These are phyloP conservation scores for Candida qinlingensis DNA, from an alignment of 805 yeast species.

Conservation along the genomic window DNA sequence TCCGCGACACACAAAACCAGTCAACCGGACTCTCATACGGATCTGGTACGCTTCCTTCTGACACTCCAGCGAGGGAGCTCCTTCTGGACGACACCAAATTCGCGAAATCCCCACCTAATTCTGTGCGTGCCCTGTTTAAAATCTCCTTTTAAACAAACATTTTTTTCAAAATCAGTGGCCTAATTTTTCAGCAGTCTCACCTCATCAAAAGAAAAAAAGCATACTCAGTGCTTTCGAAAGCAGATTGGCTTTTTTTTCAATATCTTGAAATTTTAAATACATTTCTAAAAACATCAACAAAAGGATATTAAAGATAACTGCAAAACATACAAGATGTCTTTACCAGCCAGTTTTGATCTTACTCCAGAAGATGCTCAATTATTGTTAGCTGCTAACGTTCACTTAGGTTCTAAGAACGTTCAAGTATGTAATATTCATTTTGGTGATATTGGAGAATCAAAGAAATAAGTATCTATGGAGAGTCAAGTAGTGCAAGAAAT, in stretches of 20 bases:
- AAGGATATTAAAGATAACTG: constrained; percentile 10
- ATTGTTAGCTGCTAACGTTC: constrained; percentile 98
- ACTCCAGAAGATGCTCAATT: constrained; percentile 99
- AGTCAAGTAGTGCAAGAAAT: no score
- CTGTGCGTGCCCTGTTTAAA: constrained; percentile 5
- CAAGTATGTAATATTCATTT: constrained; percentile 64
- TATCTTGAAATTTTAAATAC: constrained; percentile 6
- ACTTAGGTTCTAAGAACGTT: constrained; percentile 99
- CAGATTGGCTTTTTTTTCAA: constrained; percentile 6
- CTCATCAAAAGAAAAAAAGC: background rate
- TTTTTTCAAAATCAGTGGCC: background rate
- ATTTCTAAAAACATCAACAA: constrained; percentile 4
- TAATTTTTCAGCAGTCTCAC: constrained; percentile 13
- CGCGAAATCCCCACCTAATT: background rate
- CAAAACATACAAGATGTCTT: constrained; percentile 49
- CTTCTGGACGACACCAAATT: background rate
- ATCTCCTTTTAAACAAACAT: background rate
- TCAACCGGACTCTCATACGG: background rate
- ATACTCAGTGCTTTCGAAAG: background rate
- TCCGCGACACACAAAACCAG: background rate
- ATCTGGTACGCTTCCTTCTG: background rate
- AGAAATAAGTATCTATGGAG: no score
- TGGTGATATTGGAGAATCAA: background rate
- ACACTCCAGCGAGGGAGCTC: background rate
- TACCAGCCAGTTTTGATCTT: constrained; percentile 85